Evolutionary conservation across 371 early-diverging fungal species (phyloP), one percentile per base, ranked within the genome.

Genomic region (Apophysomyces trapeziformis): DNA sequence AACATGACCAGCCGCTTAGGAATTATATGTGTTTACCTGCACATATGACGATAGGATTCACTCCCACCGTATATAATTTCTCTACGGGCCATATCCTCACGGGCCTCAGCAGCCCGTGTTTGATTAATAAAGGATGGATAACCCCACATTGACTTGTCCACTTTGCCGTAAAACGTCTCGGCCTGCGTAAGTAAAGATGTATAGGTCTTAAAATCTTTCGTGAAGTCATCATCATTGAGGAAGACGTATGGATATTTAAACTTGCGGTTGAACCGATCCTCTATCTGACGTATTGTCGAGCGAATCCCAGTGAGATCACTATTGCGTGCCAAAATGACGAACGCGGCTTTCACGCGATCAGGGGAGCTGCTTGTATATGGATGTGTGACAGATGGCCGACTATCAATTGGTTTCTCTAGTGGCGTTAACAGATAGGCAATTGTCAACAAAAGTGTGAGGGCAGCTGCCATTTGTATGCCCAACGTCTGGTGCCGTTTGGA

Each of bases 1-100:
- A 26, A 26, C 32, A 26, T 26, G 32, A 26, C 32, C 32, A 2
- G 2, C 16, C 46, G 16, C 16, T 45, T 18, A 45, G 16, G 16
- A 0, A 6, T 1, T 45, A n/a, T 45, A 45, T n/a, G 37, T 14
- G 0, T 57, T 32, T 69, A 87, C 85, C 95, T 83, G 80, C 99
- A 98, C 98, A 98, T 98, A 70, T 97, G 94, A 58, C 96, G 89
- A 76, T 99, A 99, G 7, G 94, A 89, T 67, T 91, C 82, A 39
- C 85, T 85, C 0, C 87, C 93, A 18, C 93, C 98, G 71, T 98
- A 98, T 36, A 93, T 88, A 16, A 96, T 87, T 8, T 79, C 68
- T 7, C 77, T 73, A 12, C 74, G 73, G 61, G 86, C 78, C 90
- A 94, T 79, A 16, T 74, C 66, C 36, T 83, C 65, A 71, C 92